A percentile compares a stretch with the other conserved stretches of the same genome.
phyloP scores from a whole-genome alignment of 2,329 filamentous ascomycete genomes.

The Hymenoscyphus linearis region DNA sequence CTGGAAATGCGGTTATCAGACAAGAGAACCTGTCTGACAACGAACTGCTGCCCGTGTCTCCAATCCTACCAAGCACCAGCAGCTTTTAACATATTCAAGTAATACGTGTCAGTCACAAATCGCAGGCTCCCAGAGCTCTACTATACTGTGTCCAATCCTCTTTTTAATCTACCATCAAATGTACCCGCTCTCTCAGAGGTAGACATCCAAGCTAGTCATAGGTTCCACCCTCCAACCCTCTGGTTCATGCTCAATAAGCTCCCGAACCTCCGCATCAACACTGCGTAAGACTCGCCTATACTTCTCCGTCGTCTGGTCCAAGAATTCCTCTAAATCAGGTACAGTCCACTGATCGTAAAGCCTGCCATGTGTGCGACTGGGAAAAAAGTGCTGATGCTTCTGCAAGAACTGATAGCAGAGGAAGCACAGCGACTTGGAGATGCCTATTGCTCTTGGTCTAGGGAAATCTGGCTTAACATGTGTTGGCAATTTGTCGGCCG shows the following conservation, averaged over 20 bases:
- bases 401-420: slow-evolving; percentile 13
- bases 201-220: slow-evolving; percentile 11
- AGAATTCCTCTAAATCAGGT: slow-evolving; percentile 10
- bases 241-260: slow-evolving; percentile 7
- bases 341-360: slow-evolving; percentile 16
- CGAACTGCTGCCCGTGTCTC: no score
- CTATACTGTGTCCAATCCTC: no score
- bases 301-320: not conserved
- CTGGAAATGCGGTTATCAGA: no score
- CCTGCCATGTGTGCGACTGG: slow-evolving; percentile 12
- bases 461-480: not conserved
- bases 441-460: slow-evolving; percentile 9
- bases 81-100: no score
- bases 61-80: no score
- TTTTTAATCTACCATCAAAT: no score
- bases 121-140: no score
- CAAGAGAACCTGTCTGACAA: no score
- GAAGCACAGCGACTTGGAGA: slow-evolving; percentile 14
- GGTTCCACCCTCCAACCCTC: slow-evolving; percentile 12
- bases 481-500: not conserved
- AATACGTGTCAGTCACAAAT: no score
- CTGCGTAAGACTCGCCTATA: slow-evolving; percentile 9
- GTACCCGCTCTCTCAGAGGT: not conserved
- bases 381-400: slow-evolving; percentile 10
- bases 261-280: slow-evolving; percentile 5